Percentiles rank a stretch among this genome's conserved stretches.
Conservation (phyloP, 2,329 filamentous ascomycete species). For the Tolypocladium nubicola region DNA sequence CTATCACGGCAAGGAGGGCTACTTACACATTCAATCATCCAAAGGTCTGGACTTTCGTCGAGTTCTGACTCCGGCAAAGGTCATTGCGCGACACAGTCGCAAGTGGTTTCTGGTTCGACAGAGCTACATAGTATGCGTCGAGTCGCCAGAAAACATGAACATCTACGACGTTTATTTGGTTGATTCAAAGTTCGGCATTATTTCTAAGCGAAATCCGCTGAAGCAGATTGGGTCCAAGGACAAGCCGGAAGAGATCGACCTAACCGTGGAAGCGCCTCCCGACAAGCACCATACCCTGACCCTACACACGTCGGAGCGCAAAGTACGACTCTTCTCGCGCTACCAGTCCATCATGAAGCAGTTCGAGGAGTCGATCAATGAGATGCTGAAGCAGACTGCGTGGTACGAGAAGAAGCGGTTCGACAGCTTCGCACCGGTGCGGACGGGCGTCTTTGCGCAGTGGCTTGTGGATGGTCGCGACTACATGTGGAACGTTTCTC, state of each 20-base stretch:
- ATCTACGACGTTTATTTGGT: constrained; percentile 99
- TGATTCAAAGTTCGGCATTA: constrained; percentile 75
- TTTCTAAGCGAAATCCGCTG: constrained; percentile 56
- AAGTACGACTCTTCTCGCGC: constrained; percentile 79
- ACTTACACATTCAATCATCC: constrained; percentile 80
- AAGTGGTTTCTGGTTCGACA: constrained; percentile 99
- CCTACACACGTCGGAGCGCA: constrained; percentile 84
- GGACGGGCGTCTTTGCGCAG: constrained; percentile 78
- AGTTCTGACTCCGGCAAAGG: constrained; percentile 65
- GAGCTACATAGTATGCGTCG: constrained; percentile 96
- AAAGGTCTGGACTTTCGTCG: constrained; percentile 82
- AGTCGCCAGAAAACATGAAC: constrained; percentile 96
- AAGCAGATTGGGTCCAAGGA: constrained; percentile 47
- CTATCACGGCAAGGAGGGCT: constrained; percentile 96
- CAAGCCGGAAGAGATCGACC: constrained; percentile 38
- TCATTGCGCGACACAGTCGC: constrained; percentile 73
- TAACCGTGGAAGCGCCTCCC: constrained; percentile 23
- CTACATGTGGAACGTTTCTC: constrained; percentile 99
- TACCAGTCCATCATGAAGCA: constrained; percentile 84
- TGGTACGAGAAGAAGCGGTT: constrained; percentile 84
- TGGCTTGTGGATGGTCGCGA: constrained; percentile 96
- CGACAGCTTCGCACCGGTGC: constrained; percentile 84
- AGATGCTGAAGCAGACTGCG: constrained; percentile 72
- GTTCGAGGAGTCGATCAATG: constrained; percentile 84
- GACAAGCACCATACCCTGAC: constrained; percentile 74